phyloP scores from a whole-genome alignment of 352 stramenopile species.

The Globisporangium okanoganense region DNA sequence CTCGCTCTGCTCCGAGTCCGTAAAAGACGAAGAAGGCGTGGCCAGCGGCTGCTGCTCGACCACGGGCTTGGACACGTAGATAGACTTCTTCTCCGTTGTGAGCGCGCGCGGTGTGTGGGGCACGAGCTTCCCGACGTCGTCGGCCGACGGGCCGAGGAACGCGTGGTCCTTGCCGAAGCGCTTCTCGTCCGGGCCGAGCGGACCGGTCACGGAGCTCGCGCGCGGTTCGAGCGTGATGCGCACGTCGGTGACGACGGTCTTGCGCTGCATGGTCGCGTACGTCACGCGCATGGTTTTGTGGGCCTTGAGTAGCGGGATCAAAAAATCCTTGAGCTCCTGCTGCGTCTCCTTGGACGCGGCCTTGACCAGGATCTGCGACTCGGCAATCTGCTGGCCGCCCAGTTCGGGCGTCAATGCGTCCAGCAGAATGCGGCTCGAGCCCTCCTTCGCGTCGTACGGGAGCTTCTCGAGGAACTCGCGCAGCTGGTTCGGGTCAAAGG shows the following conservation, averaged over 20 bases:
- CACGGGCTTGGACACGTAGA: slow-evolving; percentile 69
- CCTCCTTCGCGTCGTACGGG: slow-evolving; percentile 63
- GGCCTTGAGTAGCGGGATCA: slow-evolving; percentile 71
- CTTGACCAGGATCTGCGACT: slow-evolving; percentile 73
- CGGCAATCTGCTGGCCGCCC: slow-evolving; percentile 32
- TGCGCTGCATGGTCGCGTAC: slow-evolving; percentile 65
- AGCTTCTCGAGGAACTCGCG: slow-evolving; percentile 55
- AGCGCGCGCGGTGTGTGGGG: slow-evolving; percentile 51
- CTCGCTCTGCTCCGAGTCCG: neutral
- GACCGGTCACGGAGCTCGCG: slow-evolving; percentile 54
- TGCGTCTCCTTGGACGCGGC: slow-evolving; percentile 46
- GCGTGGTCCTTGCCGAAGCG: slow-evolving; percentile 64
- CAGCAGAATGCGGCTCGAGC: slow-evolving; percentile 57
- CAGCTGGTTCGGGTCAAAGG: slow-evolving; percentile 43
- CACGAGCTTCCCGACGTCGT: slow-evolving; percentile 72
- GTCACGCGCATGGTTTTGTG: slow-evolving; percentile 62
- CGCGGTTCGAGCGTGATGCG: slow-evolving; percentile 76
- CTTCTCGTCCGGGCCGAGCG: slow-evolving; percentile 48
- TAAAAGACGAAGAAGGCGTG: neutral
- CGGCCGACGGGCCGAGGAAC: slow-evolving; percentile 58
- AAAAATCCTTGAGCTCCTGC: slow-evolving; percentile 51
- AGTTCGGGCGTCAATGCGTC: slow-evolving; percentile 45
- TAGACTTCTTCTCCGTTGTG: slow-evolving; percentile 54
- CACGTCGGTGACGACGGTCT: slow-evolving; percentile 73
- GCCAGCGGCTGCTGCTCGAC: slow-evolving; percentile 1